Percentiles rank a stretch among this genome's conserved stretches.
phyloP scores from a whole-genome alignment of 2,329 filamentous ascomycete species.

The Ascocoryne sarcoides region DNA sequence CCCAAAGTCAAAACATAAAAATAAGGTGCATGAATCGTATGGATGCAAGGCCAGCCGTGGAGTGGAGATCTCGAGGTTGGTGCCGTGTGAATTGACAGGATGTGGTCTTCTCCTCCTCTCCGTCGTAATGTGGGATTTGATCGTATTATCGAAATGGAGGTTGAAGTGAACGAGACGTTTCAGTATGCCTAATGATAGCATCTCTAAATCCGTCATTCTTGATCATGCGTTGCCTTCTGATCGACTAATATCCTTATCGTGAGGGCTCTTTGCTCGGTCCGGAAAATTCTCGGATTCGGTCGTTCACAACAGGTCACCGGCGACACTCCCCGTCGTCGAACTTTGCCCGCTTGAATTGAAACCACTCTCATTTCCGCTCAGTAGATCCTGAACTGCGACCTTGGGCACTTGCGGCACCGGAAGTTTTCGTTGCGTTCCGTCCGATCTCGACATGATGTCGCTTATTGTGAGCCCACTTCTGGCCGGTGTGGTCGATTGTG shows the following conservation, averaged over 20 bases:
- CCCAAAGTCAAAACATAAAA: neutral
- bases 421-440: constrained; percentile 81
- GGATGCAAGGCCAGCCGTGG: too few species aligned
- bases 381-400: constrained; percentile 76
- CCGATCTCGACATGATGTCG: constrained; percentile 85
- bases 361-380: constrained; percentile 50
- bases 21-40: too few species aligned
- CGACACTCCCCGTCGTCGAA: constrained; percentile 68
- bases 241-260: too few species aligned
- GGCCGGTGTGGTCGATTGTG: constrained; percentile 30
- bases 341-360: constrained; percentile 66
- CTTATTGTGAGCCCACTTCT: constrained; percentile 69
- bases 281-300: too few species aligned
- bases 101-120: neutral
- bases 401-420: constrained; percentile 88
- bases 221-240: too few species aligned
- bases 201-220: too few species aligned
- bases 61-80: too few species aligned
- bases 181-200: too few species aligned
- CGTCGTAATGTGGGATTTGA: neutral
- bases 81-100: too few species aligned
- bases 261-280: too few species aligned
- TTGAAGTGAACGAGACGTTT: too few species aligned
- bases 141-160: neutral
- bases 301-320: constrained; percentile 58